Evolutionary conservation across 2,329 filamentous ascomycete genomes (phyloP).

Genomic region (Sphaceloma murrayae): DNA sequence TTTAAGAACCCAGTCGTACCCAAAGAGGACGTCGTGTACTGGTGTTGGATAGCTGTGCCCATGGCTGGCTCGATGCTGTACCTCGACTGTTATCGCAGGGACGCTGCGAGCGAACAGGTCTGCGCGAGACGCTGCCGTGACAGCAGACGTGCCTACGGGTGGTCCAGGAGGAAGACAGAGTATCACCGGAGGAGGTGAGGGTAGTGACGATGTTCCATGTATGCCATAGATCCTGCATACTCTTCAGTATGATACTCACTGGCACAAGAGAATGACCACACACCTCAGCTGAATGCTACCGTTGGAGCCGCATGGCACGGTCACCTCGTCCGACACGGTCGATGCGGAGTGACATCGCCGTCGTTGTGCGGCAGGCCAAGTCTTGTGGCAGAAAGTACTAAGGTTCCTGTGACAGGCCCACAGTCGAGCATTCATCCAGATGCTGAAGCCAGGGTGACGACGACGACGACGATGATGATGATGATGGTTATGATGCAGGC

Average conservation of each 20-base stretch:
- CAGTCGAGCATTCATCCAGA: neutral
- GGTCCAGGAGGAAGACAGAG: conserved; percentile 39
- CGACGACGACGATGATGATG: too few species aligned
- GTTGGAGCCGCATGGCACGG: conserved; percentile 35
- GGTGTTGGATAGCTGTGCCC: conserved; percentile 36
- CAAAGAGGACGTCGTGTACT: conserved; percentile 39
- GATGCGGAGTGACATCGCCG: conserved; percentile 4
- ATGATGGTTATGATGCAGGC: too few species aligned
- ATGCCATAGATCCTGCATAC: conserved; percentile 27
- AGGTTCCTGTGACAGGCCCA: conserved; percentile 3
- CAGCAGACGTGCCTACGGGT: conserved; percentile 27
- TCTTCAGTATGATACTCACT: neutral
- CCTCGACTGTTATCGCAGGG: conserved; percentile 34
- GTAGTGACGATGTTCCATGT: conserved; percentile 21
- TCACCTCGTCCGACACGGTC: conserved; percentile 1
- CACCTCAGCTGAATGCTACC: conserved; percentile 36
- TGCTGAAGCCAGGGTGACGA: neutral
- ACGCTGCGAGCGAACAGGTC: conserved; percentile 27
- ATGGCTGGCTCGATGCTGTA: conserved; percentile 36
- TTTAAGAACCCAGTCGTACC: conserved; percentile 39
- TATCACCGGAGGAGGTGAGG: conserved; percentile 26
- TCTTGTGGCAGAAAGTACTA: neutral
- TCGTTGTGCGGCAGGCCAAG: neutral
- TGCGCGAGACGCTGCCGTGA: conserved; percentile 27
- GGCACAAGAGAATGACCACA: neutral